Conservation (phyloP, 75 land plant species). For the Cupressus sempervirens region DNA sequence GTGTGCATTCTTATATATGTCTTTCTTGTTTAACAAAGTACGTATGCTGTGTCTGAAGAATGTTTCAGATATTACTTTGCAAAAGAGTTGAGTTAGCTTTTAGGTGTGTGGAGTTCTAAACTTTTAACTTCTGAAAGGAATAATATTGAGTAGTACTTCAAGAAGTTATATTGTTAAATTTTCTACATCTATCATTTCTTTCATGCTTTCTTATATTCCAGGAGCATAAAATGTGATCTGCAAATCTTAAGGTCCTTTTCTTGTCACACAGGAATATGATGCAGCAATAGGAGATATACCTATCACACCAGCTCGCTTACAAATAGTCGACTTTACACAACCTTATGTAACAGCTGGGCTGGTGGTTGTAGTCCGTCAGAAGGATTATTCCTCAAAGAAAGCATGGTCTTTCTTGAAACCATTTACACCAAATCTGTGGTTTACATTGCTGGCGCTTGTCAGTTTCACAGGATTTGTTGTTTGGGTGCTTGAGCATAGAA, state of each 20-base stretch:
- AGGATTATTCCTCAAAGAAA: neutral
- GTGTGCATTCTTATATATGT: neutral
- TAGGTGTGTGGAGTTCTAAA: neutral
- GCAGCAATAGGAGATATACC: slow-evolving; percentile 18
- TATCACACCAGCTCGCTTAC: slow-evolving; percentile 9
- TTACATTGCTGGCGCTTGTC: slow-evolving; percentile 6
- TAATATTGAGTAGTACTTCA: neutral
- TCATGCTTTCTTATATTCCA: too few species aligned
- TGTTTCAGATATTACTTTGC: neutral
- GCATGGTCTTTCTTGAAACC: slow-evolving; percentile 14
- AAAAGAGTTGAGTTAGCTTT: neutral
- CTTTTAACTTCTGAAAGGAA: neutral
- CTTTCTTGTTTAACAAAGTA: neutral
- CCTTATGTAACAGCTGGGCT: slow-evolving; percentile 8
- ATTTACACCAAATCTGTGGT: slow-evolving; percentile 9
- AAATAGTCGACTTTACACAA: slow-evolving; percentile 15
- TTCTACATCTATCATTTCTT: neutral
- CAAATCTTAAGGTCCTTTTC: neutral
- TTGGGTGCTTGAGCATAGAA: slow-evolving; percentile 12
- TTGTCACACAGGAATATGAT: slow-evolving; percentile 12
- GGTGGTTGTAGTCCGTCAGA: neutral
- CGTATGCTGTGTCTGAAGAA: neutral
- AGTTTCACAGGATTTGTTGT: slow-evolving; percentile 13
- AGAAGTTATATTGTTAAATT: neutral
- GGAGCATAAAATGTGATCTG: neutral